Evolutionary conservation across 225 moss, liverwort and hornwort genomes (phyloP), one percentile per base, ranked within the genome.

Genomic region (Pseudoscleropodium purum): DNA sequence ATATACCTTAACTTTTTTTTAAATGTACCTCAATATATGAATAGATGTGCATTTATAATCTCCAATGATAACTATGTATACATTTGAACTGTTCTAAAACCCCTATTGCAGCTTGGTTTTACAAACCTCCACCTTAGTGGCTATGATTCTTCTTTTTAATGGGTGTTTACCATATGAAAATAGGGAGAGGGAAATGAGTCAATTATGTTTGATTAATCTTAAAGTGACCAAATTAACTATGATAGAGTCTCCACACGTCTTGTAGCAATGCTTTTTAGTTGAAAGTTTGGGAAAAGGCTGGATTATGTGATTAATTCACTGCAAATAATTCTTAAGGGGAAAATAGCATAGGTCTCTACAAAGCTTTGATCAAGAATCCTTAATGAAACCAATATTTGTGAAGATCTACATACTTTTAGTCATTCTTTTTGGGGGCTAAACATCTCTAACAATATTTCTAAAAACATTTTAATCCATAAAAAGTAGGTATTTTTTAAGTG

Each of bases 321-420:
- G 5, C 37, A 3, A 70, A 41, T 70, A 23, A 70, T 13, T 8
- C 25, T 8, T 15, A 26, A 72, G 10, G 26, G 5, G 6, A 2
- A 4, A 41, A 27, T 72, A 41, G 15, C 14, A 41, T 41, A 41
- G 8, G 15, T 72, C 11, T 26, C 9, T 9, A 72, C 0, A 0
- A 43, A 43, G 26, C 27, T 73, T 43, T 43, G 27, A 73, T 16
- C 2, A 27, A 0, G 6, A 73, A 2, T 0, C 17, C 1, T 45
- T 45, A 6, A 0, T 30, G 10, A 45, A 30, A 29, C 10, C 15
- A 43, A 6, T 30, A 17, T 74, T 0, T 74, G 0, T 45, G 2
- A 47, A 45, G 26, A 47, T 45, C 10, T n/a, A 43, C 9, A 43
- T 27, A 43, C 9, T 43, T 41, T 12, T 16, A 47, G 9, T 7